Percentiles rank a stretch among this genome's conserved stretches.
These are phyloP conservation scores for Trichomonas gallinae DNA, from an alignment of 208 protist species.

Conservation along the genomic window DNA sequence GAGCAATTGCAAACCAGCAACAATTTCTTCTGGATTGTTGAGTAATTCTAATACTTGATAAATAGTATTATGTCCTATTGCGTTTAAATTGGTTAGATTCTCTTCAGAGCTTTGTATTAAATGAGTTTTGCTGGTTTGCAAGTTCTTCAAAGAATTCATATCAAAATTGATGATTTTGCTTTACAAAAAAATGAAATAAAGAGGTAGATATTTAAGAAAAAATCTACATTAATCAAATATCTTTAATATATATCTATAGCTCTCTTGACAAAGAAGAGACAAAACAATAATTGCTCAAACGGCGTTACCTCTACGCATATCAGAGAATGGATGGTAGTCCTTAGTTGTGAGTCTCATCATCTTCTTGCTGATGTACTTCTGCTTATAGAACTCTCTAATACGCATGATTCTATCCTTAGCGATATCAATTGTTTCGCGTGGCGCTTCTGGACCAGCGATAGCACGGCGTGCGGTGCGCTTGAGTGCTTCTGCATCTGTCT, in stretches of 20 bases:
- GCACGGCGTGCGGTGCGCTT: background rate
- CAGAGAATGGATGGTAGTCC: slow-evolving; percentile 16
- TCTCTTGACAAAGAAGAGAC: background rate
- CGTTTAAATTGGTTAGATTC: too few relatives aligned
- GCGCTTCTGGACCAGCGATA: background rate
- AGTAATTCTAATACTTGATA: too few relatives aligned
- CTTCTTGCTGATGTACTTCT: background rate
- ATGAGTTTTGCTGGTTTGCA: too few relatives aligned
- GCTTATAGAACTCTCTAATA: background rate
- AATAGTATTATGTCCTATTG: too few relatives aligned
- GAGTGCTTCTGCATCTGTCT: background rate
- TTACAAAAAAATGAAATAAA: background rate
- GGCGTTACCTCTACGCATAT: slow-evolving; percentile 12
- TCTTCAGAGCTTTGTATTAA: too few relatives aligned
- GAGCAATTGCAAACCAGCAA: too few relatives aligned
- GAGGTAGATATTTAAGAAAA: background rate
- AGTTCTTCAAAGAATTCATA: too few relatives aligned
- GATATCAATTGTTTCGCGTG: background rate
- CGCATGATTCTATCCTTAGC: background rate
- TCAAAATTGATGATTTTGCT: too few relatives aligned
- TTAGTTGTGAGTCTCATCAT: background rate
- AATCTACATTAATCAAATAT: background rate
- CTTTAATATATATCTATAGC: background rate
- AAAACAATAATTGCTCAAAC: background rate
- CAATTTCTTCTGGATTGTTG: too few relatives aligned